These are phyloP conservation scores for Arxiozyma telluris DNA, from an alignment of 1,139 yeast genomes.

Conservation along the genomic window DNA sequence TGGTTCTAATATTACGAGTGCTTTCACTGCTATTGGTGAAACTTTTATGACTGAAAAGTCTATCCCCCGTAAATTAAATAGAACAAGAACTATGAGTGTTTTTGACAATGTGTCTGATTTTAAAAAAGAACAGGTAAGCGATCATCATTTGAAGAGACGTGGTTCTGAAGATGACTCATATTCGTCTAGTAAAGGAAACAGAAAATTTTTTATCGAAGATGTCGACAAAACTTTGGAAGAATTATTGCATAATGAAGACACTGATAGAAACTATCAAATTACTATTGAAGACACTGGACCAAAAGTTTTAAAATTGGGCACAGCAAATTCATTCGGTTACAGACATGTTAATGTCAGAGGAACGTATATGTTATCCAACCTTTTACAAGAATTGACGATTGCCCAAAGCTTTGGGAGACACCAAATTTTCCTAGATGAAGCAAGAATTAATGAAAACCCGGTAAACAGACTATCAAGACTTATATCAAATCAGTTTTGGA, in stretches of 20 bases:
- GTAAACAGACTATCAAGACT: slow-evolving; percentile 68
- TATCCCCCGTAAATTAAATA: slow-evolving; percentile 8
- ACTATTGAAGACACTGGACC: slow-evolving; percentile 92
- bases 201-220: slow-evolving; percentile 63
- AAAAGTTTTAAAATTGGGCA: slow-evolving; percentile 74
- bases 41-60: background rate
- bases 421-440: slow-evolving; percentile 73
- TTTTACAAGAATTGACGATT: slow-evolving; percentile 81
- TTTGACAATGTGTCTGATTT: slow-evolving; percentile 27
- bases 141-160: slow-evolving; percentile 39
- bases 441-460: slow-evolving; percentile 79
- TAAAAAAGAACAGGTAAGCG: slow-evolving; percentile 14
- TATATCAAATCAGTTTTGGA: slow-evolving; percentile 77
- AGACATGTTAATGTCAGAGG: slow-evolving; percentile 71
- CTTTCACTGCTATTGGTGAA: background rate
- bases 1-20: background rate
- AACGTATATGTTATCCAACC: slow-evolving; percentile 81
- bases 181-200: slow-evolving; percentile 30
- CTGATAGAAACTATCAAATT: slow-evolving; percentile 78
- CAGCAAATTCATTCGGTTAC: slow-evolving; percentile 76
- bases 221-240: slow-evolving; percentile 66
- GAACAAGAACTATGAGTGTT: slow-evolving; percentile 35
- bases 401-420: slow-evolving; percentile 75
- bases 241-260: slow-evolving; percentile 70
- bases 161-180: slow-evolving; percentile 57